Percentiles rank a stretch among this genome's conserved stretches.
Conservation (phyloP, 257 asterid genomes). For the Parsonsia alboflavescens region DNA sequence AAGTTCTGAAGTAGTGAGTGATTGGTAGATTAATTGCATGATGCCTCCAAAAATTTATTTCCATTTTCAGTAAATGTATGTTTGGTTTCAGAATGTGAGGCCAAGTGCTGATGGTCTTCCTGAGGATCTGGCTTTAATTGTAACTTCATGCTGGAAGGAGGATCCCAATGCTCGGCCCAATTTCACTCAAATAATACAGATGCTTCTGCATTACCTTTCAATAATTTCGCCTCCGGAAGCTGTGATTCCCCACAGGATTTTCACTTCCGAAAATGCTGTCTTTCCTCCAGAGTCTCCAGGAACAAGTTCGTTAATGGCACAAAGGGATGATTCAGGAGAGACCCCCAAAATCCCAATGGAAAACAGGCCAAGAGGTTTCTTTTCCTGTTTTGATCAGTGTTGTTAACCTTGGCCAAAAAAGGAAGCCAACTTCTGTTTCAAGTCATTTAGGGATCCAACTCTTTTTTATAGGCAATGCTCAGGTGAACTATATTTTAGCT, state of each 20-base stretch:
- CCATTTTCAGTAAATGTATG: background rate
- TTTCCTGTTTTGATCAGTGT: slow-evolving; percentile 69
- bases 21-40: background rate
- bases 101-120: slow-evolving; percentile 87
- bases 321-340: slow-evolving; percentile 46
- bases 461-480: slow-evolving; percentile 1
- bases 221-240: slow-evolving; percentile 65
- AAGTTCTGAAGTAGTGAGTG: background rate
- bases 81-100: slow-evolving; percentile 62
- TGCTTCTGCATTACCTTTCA: slow-evolving; percentile 80
- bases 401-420: slow-evolving; percentile 19
- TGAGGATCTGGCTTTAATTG: slow-evolving; percentile 61
- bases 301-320: slow-evolving; percentile 78
- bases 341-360: slow-evolving; percentile 46
- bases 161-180: slow-evolving; percentile 81
- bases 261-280: slow-evolving; percentile 54
- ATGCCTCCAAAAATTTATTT: background rate
- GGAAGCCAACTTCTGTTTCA: background rate
- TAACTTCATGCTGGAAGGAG: slow-evolving; percentile 92
- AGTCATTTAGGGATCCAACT: background rate
- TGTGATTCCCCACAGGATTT: slow-evolving; percentile 45
- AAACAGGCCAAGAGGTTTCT: slow-evolving; percentile 43
- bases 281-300: slow-evolving; percentile 95
- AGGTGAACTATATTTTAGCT: slow-evolving; percentile 17
- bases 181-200: slow-evolving; percentile 83